phyloP scores from a whole-genome alignment of 2,329 filamentous ascomycete genomes.

The Aspergillus puulaauensis region DNA sequence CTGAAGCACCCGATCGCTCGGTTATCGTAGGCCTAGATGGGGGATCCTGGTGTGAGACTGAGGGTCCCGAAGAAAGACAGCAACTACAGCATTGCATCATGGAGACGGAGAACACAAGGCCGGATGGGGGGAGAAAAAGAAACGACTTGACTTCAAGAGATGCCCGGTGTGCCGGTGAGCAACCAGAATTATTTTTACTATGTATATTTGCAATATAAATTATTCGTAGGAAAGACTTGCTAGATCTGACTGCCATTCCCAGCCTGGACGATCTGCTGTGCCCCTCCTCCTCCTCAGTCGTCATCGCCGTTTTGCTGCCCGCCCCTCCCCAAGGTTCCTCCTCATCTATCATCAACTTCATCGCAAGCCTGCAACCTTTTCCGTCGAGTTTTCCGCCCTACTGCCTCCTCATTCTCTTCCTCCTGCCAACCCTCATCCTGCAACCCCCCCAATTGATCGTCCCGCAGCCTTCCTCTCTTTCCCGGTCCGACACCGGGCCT shows the following conservation, averaged over 20 bases:
- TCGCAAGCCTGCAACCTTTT: background rate
- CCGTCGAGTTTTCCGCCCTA: background rate
- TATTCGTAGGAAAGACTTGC: background rate
- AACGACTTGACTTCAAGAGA: conserved; percentile 3
- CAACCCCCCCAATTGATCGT: conserved; percentile 8
- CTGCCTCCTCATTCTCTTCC: background rate
- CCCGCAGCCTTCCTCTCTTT: conserved; percentile 10
- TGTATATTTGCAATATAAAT: background rate
- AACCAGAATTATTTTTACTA: background rate
- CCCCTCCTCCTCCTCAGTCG: background rate
- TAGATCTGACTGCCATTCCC: background rate
- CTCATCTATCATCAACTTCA: background rate
- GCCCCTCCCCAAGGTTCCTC: background rate
- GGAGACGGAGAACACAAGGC: conserved; percentile 3
- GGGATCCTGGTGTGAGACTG: background rate
- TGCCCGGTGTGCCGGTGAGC: conserved; percentile 19
- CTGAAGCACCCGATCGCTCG: conserved; percentile 20
- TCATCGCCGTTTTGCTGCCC: background rate
- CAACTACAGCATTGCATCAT: background rate
- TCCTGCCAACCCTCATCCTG: background rate
- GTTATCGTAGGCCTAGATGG: conserved; percentile 7
- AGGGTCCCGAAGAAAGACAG: background rate
- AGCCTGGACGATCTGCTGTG: background rate
- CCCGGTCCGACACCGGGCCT: conserved; percentile 25
- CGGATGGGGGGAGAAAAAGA: conserved; percentile 4